Percentiles rank a stretch among this genome's conserved stretches.
These are phyloP conservation scores for Mycosarcoma mackinlayi DNA, from an alignment of 1,284 basidiomycete genomes.

Conservation along the genomic window DNA sequence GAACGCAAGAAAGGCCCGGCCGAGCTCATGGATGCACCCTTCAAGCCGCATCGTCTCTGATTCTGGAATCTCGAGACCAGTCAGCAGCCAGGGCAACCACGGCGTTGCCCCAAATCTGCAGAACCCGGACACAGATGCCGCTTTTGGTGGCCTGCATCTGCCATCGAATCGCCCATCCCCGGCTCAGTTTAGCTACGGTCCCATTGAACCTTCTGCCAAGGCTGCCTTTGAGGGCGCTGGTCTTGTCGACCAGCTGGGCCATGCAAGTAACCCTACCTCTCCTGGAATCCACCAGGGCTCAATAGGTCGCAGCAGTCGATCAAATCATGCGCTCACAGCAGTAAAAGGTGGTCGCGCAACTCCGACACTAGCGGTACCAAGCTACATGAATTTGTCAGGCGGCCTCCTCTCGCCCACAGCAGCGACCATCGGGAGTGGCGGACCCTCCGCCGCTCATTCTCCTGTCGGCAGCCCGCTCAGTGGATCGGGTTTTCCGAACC, in stretches of 20 bases:
- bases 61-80: slow-evolving; percentile 14
- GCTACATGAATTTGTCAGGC: slow-evolving; percentile 38
- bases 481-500: slow-evolving; percentile 20
- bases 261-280: slow-evolving; percentile 12
- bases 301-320: slow-evolving; percentile 7
- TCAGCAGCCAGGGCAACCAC: slow-evolving; percentile 41
- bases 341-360: slow-evolving; percentile 23
- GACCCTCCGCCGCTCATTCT: slow-evolving; percentile 19
- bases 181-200: slow-evolving; percentile 16
- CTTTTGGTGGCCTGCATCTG: slow-evolving; percentile 6
- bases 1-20: slow-evolving; percentile 17
- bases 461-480: slow-evolving; percentile 37
- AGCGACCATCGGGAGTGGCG: slow-evolving; percentile 39
- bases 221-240: slow-evolving; percentile 8
- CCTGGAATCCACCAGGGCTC: slow-evolving; percentile 10
- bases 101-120: background rate
- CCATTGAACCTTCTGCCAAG: slow-evolving; percentile 7
- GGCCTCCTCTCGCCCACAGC: slow-evolving; percentile 53
- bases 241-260: slow-evolving; percentile 2
- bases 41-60: slow-evolving; percentile 17
- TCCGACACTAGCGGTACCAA: slow-evolving; percentile 32
- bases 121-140: slow-evolving; percentile 1
- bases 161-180: slow-evolving; percentile 21
- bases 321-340: slow-evolving; percentile 4
- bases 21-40: slow-evolving; percentile 47